Conservation (phyloP, 371 early-diverging fungal species). For the Mucor ambiguus region DNA sequence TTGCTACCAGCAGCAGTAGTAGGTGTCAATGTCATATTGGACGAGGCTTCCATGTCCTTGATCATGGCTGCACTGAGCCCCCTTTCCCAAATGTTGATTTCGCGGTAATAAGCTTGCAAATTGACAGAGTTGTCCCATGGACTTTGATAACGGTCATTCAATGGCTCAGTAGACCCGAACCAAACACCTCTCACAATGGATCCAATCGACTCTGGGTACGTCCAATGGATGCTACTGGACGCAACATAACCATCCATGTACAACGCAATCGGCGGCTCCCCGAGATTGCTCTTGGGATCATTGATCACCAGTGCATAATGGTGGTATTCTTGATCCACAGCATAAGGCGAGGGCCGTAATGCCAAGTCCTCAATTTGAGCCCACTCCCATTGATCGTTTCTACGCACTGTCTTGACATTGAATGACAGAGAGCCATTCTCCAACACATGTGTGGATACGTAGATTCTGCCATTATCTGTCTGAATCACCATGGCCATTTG, state of each 20-base stretch:
- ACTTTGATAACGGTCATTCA: slow-evolving; percentile 42
- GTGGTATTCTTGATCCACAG: slow-evolving; percentile 37
- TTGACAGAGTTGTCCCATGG: slow-evolving; percentile 44
- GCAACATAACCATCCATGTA: slow-evolving; percentile 49
- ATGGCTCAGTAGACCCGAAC: slow-evolving; percentile 52
- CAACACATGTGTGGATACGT: slow-evolving; percentile 30
- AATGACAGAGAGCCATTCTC: slow-evolving; percentile 18
- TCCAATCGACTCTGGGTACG: slow-evolving; percentile 20
- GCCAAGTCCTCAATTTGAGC: slow-evolving; percentile 19
- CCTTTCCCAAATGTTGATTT: slow-evolving; percentile 46
- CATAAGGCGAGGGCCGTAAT: slow-evolving; percentile 32
- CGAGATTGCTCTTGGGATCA: slow-evolving; percentile 4
- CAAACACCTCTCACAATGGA: slow-evolving; percentile 42
- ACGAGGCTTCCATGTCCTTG: background rate
- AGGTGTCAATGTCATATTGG: background rate
- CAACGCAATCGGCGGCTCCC: slow-evolving; percentile 28
- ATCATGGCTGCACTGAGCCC: slow-evolving; percentile 16
- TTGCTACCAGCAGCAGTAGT: background rate
- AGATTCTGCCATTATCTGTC: slow-evolving; percentile 40
- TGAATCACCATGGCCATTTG: slow-evolving; percentile 43
- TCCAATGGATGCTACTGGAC: slow-evolving; percentile 33
- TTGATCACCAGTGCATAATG: slow-evolving; percentile 40
- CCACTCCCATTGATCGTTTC: slow-evolving; percentile 36
- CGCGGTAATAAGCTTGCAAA: slow-evolving; percentile 36
- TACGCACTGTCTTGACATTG: slow-evolving; percentile 24